A percentile compares a stretch with the other conserved stretches of the same genome.
Evolutionary conservation across 352 stramenopile species (phyloP).

Genomic region (Globisporangium takayamanum): DNA sequence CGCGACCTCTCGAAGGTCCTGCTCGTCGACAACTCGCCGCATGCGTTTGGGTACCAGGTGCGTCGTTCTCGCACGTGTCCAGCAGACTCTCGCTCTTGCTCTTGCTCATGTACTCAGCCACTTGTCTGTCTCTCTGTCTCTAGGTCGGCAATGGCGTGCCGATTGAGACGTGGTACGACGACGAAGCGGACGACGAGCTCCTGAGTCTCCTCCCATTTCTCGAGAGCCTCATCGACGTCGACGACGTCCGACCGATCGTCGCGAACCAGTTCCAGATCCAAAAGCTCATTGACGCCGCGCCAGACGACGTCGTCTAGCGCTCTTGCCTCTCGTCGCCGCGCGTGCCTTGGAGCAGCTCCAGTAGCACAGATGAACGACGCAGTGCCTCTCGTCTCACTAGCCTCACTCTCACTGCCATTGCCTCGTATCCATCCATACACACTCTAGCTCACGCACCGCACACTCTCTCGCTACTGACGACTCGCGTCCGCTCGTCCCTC

Average conservation of each 20-base stretch:
- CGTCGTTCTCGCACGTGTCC: not conserved
- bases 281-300: conserved; percentile 79
- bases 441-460: no score
- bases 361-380: no score
- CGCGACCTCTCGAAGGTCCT: conserved; percentile 87
- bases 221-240: conserved; percentile 74
- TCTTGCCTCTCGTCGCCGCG: not conserved
- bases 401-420: no score
- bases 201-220: conserved; percentile 95
- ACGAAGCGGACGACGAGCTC: conserved; percentile 94
- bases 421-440: no score
- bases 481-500: no score
- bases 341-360: no score
- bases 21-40: conserved; percentile 97
- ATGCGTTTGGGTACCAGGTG: conserved; percentile 97
- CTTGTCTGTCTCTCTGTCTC: not conserved
- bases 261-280: conserved; percentile 90
- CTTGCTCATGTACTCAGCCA: no score
- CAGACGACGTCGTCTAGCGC: conserved; percentile 40
- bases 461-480: no score
- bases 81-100: no score
- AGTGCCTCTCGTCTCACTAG: no score
- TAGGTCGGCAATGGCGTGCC: conserved; percentile 96
- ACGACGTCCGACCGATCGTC: conserved; percentile 88
- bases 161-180: conserved; percentile 98